Base-by-base conservation (phyloP, 306 rosid species). In the Fragaria nilgerrensis region DNA sequence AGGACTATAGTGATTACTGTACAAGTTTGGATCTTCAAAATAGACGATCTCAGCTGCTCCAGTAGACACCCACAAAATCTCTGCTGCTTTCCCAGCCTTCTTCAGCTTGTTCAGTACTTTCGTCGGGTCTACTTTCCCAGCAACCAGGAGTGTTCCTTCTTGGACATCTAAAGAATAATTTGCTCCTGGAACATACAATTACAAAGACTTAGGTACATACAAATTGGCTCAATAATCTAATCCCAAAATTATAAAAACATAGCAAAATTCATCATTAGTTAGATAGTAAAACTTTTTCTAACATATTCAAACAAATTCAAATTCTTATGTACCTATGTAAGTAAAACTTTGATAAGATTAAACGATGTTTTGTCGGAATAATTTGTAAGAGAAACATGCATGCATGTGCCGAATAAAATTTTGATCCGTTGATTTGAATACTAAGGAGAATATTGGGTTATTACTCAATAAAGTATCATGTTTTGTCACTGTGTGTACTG, bases 31-130 rank as follows among this genome's bases (percentile, higher is more conserved):
- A 17, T 36, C 72, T 6, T 49, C 65, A 36, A 48, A 64, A 50
- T 75, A 47, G 9, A 16, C 44, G 2, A 6, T 1, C 22, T 52
- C 58, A 27, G 43, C 56, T 7, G 14, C 59, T 74, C 78, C 67
- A 8, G 78, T 65, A 27, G 15, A 27, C 23, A 73, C 74, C 78
- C 78, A 79, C 22, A 32, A 41, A 27, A 79, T 39, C 59, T 79
- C 78, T 3, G 74, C 68, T 27, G 58, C 75, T 73, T 79, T 79
- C 53, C 73, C 82, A 2, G 73, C 75, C 70, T 73, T 67, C 66
- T 47, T 53, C 15, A 73, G 48, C 63, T 27, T 79, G 20, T 16
- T 73, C 61, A 79, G 44, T 50, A 79, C 34, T 7, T 52, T 66
- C n/a, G 16, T 36, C 7, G 75, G 78, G 50, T 79, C 15, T 53